Conservation (phyloP, 495 filamentous ascomycete species). For the Hyphodiscus hymeniophilus region DNA sequence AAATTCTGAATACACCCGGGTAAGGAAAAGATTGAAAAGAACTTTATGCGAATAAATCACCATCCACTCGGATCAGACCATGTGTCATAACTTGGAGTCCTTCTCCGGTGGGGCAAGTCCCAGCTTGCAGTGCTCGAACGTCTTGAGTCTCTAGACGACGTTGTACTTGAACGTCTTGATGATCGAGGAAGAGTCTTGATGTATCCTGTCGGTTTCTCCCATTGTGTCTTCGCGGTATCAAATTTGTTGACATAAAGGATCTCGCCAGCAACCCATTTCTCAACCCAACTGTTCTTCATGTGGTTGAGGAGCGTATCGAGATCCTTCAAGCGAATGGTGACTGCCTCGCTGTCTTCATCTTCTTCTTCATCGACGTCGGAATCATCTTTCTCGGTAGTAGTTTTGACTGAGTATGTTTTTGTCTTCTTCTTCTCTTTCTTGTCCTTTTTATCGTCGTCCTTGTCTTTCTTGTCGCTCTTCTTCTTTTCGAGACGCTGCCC, state of each 20-base stretch:
- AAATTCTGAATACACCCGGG: too few relatives aligned
- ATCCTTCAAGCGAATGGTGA: slow-evolving; percentile 3
- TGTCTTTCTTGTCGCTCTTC: neutral
- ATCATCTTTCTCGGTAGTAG: neutral
- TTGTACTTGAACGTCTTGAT: too few relatives aligned
- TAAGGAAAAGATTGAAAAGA: too few relatives aligned
- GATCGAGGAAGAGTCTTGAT: slow-evolving; percentile 3
- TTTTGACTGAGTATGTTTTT: neutral
- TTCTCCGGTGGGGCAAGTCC: too few relatives aligned
- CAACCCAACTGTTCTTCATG: slow-evolving; percentile 13
- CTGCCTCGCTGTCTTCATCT: slow-evolving; percentile 2
- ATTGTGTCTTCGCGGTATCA: slow-evolving; percentile 6
- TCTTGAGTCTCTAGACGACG: too few relatives aligned
- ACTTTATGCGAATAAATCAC: too few relatives aligned
- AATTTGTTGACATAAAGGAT: slow-evolving; percentile 11
- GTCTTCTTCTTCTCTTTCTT: neutral
- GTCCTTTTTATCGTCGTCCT: too few relatives aligned
- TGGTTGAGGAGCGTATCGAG: slow-evolving; percentile 1
- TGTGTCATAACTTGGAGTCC: too few relatives aligned
- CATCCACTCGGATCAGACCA: too few relatives aligned
- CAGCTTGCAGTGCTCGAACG: too few relatives aligned
- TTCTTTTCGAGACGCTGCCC: slow-evolving; percentile 3
- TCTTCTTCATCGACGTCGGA: neutral
- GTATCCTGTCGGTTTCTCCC: slow-evolving; percentile 14
- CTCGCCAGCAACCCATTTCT: slow-evolving; percentile 5